Conservation (phyloP, 768 basidiomycete species). For the Tricholoma saponaceum region DNA sequence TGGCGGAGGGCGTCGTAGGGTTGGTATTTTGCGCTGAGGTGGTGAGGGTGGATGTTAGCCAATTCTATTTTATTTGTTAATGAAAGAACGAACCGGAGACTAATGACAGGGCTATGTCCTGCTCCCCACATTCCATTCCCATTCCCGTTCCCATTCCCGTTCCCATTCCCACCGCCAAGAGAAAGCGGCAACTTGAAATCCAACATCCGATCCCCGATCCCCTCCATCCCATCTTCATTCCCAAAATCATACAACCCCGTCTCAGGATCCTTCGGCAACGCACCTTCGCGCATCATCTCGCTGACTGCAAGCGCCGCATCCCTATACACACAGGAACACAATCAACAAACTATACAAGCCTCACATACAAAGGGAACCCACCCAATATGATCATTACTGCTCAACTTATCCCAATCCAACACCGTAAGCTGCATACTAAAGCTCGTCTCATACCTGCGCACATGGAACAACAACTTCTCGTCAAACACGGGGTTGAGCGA, state of each 20-base stretch:
- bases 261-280: conserved; percentile 58
- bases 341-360: no score
- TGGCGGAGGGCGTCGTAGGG: conserved; percentile 91
- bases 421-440: conserved; percentile 80
- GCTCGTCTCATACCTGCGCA: conserved; percentile 76
- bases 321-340: background rate
- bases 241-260: conserved; percentile 52
- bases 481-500: conserved; percentile 86
- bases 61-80: background rate
- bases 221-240: conserved; percentile 21
- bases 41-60: background rate
- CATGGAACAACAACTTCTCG: conserved; percentile 94
- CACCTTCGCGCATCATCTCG: conserved; percentile 37
- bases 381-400: conserved; percentile 85
- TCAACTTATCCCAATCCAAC: conserved; percentile 96
- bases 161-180: conserved; percentile 13
- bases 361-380: conserved; percentile 42
- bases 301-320: background rate
- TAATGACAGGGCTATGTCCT: conserved; percentile 65
- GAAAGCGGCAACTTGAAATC: conserved; percentile 64
- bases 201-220: conserved; percentile 63
- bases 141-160: conserved; percentile 48
- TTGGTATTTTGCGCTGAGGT: conserved; percentile 82
- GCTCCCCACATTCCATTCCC: conserved; percentile 51
- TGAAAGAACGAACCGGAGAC: conserved; percentile 47